Evolutionary conservation across 768 basidiomycete species (phyloP), one percentile per base, ranked within the genome.

Genomic region (Collybiopsis luxurians): DNA sequence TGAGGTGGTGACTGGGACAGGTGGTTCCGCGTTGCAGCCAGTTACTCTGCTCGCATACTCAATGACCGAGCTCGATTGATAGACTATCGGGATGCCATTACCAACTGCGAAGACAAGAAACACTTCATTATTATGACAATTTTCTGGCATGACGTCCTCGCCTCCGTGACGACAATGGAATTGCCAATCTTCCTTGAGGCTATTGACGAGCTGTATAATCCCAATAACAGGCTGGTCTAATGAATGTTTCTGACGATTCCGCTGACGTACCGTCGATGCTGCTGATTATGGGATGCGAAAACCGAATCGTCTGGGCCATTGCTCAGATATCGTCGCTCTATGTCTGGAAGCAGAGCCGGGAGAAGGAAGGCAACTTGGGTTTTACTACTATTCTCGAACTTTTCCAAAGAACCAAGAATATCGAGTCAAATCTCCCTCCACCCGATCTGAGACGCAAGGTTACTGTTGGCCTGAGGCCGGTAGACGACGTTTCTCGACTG

Each of bases 91-190:
- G 74, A 76, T 48, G 77, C 78, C 6, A 75, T 89, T 12, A 57
- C 73, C 31, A 55, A 59, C 15, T 83, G 80, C 61, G 60, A 66
- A 21, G 78, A 75, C 75, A 83, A 74, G 71, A 78, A 74, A 68
- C 81, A 71, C 34, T 92, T 92, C 70, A 85, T 92, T 66, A 79
- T 92, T 71, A 90, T 90, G 69, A 87, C 90, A 26, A 84, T 87
- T 15, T 84, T 92, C 55, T 93, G 91, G 91, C 91, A 92, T 67
- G 91, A 93, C 67, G 89, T 92, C 38, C 78, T 92, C 51, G 90
- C 89, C 6, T 83, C 86, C 1, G 80, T 87, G 50, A 89, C 90
- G n/a, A 84, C 80, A n/a, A 74, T 78, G 59, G 63, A 77, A 60
- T 61, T 71, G 2, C 90, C 91, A 9, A 73, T 74, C 47, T 85